Percentiles rank a stretch among this genome's conserved stretches.
These are phyloP conservation scores for Microcyclospora tardicrescens DNA, from an alignment of 2,329 filamentous ascomycete genomes.

Conservation along the genomic window DNA sequence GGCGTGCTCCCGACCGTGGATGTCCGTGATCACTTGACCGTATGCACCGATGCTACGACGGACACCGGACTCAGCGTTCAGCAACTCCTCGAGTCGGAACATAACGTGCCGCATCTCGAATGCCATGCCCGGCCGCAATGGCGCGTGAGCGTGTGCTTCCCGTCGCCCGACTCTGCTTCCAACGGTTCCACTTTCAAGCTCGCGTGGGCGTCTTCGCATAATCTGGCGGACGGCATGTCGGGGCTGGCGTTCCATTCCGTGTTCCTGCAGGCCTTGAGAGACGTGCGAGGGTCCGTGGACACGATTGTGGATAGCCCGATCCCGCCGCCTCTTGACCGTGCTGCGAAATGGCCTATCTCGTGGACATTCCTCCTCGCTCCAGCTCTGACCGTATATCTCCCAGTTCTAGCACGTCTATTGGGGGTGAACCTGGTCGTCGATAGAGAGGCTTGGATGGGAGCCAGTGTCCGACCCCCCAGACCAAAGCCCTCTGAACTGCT, in stretches of 20 bases:
- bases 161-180: background rate
- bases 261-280: conserved; percentile 22
- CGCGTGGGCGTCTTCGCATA: conserved; percentile 32
- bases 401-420: conserved; percentile 23
- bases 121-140: conserved; percentile 26
- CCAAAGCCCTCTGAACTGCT: conserved; percentile 3
- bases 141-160: conserved; percentile 27
- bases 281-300: conserved; percentile 3
- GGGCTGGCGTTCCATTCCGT: conserved; percentile 32
- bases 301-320: conserved; percentile 8
- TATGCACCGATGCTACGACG: conserved; percentile 2
- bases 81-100: conserved; percentile 16
- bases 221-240: conserved; percentile 31
- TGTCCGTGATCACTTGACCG: conserved; percentile 26
- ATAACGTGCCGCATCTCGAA: conserved; percentile 24
- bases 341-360: conserved; percentile 29
- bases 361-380: conserved; percentile 33
- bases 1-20: conserved; percentile 22
- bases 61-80: conserved; percentile 13
- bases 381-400: conserved; percentile 26
- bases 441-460: conserved; percentile 14
- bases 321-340: conserved; percentile 27
- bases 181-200: conserved; percentile 10
- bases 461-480: conserved; percentile 5
- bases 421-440: conserved; percentile 21